Evolutionary conservation across 2,329 filamentous ascomycete species (phyloP).

Genomic region (Botrytis pseudocinerea): DNA sequence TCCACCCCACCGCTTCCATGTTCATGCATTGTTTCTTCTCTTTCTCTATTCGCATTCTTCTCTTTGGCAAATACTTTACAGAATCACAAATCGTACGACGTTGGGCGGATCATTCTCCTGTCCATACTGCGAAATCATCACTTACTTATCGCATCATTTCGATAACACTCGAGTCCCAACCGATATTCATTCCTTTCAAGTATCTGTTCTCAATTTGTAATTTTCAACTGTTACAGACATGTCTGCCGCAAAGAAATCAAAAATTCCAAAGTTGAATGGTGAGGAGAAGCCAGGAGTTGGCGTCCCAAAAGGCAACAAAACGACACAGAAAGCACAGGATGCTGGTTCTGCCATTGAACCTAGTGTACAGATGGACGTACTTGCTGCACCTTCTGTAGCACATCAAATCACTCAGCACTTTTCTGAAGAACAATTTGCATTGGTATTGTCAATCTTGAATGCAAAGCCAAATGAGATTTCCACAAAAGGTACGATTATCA

Average conservation of each 20-base stretch:
- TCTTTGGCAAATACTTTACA: no score
- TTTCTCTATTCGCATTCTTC: no score
- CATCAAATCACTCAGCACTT: background rate
- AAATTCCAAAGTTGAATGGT: background rate
- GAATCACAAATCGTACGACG: background rate
- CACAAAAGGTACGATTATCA: background rate
- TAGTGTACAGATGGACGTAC: background rate
- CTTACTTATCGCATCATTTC: background rate
- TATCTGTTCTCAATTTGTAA: background rate
- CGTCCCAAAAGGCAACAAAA: background rate
- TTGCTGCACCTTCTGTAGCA: no score
- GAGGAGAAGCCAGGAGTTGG: background rate
- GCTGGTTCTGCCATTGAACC: background rate
- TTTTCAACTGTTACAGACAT: background rate
- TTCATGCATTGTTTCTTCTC: background rate
- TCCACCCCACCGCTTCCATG: background rate
- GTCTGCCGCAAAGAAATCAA: background rate
- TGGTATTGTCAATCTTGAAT: background rate
- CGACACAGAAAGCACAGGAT: no score
- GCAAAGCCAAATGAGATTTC: background rate
- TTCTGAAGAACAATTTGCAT: background rate
- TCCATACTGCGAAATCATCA: background rate
- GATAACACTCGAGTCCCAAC: background rate
- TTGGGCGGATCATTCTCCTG: background rate
- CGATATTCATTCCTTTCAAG: background rate